phyloP scores from a whole-genome alignment of 495 filamentous ascomycete species.

The Penicillium goetzii region DNA sequence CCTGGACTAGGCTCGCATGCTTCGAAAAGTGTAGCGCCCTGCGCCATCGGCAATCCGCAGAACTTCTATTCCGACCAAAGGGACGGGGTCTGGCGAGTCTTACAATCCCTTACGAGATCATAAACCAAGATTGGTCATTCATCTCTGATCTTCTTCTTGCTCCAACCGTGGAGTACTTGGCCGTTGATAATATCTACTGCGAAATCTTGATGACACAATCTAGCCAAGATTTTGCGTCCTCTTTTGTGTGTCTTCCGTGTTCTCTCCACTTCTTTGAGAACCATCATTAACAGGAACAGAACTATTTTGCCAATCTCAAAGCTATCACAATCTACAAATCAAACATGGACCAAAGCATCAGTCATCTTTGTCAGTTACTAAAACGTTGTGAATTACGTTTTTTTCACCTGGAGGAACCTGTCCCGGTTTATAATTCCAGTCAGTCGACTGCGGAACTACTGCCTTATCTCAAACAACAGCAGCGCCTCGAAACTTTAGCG shows the following conservation, averaged over 20 bases:
- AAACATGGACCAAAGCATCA: not conserved
- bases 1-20: not conserved
- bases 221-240: not conserved
- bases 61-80: not conserved
- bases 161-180: not conserved
- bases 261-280: not conserved
- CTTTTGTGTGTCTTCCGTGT: not conserved
- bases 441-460: not conserved
- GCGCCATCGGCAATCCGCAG: not conserved
- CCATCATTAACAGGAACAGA: not conserved
- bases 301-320: not conserved
- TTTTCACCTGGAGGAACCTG: not conserved
- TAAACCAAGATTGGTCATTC: not conserved
- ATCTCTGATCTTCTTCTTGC: not conserved
- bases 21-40: not conserved
- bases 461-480: not conserved
- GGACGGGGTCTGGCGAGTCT: not conserved
- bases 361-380: not conserved
- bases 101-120: not conserved
- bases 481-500: not conserved
- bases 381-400: not conserved
- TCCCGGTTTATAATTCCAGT: not conserved
- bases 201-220: not conserved
- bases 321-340: not conserved
- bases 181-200: not conserved